These are phyloP conservation scores for Ganoderma lucidum DNA, from an alignment of 1,284 basidiomycete genomes.

Conservation along the genomic window DNA sequence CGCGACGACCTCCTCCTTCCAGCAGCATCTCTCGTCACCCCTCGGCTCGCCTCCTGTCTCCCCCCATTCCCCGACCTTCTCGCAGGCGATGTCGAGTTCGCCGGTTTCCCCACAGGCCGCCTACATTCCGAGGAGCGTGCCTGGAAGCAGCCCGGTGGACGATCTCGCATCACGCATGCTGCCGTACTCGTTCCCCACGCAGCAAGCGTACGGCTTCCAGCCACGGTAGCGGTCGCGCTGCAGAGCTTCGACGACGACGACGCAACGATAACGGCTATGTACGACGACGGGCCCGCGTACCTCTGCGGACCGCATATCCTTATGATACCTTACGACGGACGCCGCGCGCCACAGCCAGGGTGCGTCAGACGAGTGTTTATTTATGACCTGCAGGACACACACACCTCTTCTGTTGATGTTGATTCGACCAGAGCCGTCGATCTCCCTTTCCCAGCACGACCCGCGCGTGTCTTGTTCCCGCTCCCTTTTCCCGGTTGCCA, in stretches of 20 bases:
- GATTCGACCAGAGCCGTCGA: slow-evolving; percentile 25
- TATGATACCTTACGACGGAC: slow-evolving; percentile 17
- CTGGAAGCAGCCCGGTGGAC: slow-evolving; percentile 1
- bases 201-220: neutral
- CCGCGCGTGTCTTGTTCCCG: neutral
- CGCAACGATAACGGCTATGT: neutral
- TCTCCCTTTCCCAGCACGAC: slow-evolving; percentile 23
- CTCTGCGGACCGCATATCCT: neutral
- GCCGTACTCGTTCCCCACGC: slow-evolving; percentile 9
- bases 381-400: slow-evolving; percentile 17
- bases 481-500: neutral
- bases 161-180: slow-evolving; percentile 10
- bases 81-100: slow-evolving; percentile 21
- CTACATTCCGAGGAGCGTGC: slow-evolving; percentile 19
- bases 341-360: slow-evolving; percentile 12
- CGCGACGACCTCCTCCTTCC: slow-evolving; percentile 34
- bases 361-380: slow-evolving; percentile 21
- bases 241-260: neutral
- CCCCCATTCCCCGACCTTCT: slow-evolving; percentile 30
- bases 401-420: slow-evolving; percentile 12
- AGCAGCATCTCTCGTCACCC: slow-evolving; percentile 35
- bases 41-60: slow-evolving; percentile 28
- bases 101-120: slow-evolving; percentile 27
- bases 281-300: neutral
- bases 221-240: slow-evolving; percentile 5